Base-by-base conservation (phyloP, 2,329 filamentous ascomycete genomes). In the Alternaria infectoria region DNA sequence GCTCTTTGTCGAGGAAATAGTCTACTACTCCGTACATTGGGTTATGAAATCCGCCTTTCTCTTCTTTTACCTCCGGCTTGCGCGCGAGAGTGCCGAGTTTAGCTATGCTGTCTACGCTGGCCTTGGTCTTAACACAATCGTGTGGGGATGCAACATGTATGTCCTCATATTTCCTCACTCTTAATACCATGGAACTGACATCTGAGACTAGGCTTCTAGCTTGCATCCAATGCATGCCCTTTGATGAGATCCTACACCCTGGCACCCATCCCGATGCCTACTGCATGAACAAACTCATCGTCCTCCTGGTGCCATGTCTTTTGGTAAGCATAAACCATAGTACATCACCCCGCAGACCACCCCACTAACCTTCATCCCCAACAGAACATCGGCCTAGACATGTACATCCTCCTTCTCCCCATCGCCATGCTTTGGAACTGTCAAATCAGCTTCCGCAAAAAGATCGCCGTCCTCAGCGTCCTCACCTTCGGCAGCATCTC, bases 21-120 rank as follows among this genome's bases (percentile, higher is more conserved):
- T 67, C 49, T 79, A 79, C 55, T 68, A 75, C 43, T 68, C 66
- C 21, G 69, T 75, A 17, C 77, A 80, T 44, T 79, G 68, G 54
- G 56, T 68, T 13, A 74, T 79, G 58, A 80, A 79, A 63, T 71
- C 67, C 52, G 70, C 73, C 25, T 80, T 79, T 56, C 69, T 80
- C 0, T 66, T 76, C 50, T 80, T 80, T 65, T 80, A 78, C 52
- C 68, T 79, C 12, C 72, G 76, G 2, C 62, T 77, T 7, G 73
- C 76, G 4, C 67, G 66, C 0, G 66, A 69, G 2, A 65, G 49
- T 15, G 59, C 44, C 9, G 30, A 30, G 17, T 79, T 79, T 47
- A 68, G 71, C 6, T 58, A 36, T 2, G 44, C 69, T 2, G 71
- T 79, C 2, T 75, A 64, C 49, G 19, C 64, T 23, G 71, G 71